Conservation (phyloP, 2,329 filamentous ascomycete species). For the Aspergillus phoenicis region DNA sequence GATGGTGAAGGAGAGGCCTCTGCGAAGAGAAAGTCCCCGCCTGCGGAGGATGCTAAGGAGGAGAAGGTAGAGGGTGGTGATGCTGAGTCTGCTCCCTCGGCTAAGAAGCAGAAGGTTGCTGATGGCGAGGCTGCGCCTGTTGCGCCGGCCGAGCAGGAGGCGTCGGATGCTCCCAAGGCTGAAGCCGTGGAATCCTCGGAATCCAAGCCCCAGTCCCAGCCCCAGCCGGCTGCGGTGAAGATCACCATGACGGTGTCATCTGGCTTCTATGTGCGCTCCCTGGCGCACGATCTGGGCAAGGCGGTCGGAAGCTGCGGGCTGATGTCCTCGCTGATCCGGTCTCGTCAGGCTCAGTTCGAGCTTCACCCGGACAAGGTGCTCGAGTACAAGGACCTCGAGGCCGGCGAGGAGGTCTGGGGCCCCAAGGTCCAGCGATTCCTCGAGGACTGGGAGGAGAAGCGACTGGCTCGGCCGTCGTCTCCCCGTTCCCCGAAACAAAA, state of each 20-base stretch:
- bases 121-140: constrained; percentile 26
- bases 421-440: constrained; percentile 68
- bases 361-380: constrained; percentile 71
- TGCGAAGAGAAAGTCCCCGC: constrained; percentile 29
- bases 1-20: constrained; percentile 29
- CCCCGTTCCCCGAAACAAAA: background rate
- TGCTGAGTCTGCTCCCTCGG: constrained; percentile 29
- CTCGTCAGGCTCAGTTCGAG: constrained; percentile 77
- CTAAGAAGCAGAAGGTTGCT: constrained; percentile 38
- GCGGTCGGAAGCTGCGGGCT: constrained; percentile 79
- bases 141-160: background rate
- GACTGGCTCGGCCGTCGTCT: constrained; percentile 22
- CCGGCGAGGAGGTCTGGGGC: constrained; percentile 80
- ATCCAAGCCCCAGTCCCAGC: constrained; percentile 9
- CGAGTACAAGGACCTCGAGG: constrained; percentile 73
- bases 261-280: constrained; percentile 92
- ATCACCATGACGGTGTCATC: constrained; percentile 91
- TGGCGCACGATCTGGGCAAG: constrained; percentile 87
- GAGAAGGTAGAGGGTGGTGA: constrained; percentile 18
- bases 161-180: background rate
- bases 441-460: constrained; percentile 52
- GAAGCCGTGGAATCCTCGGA: background rate
- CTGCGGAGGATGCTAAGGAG: constrained; percentile 29
- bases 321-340: constrained; percentile 83
- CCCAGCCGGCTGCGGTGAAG: constrained; percentile 68